phyloP scores from a whole-genome alignment of 192 early-diverging fungal species.

The Backusella macrospora region DNA sequence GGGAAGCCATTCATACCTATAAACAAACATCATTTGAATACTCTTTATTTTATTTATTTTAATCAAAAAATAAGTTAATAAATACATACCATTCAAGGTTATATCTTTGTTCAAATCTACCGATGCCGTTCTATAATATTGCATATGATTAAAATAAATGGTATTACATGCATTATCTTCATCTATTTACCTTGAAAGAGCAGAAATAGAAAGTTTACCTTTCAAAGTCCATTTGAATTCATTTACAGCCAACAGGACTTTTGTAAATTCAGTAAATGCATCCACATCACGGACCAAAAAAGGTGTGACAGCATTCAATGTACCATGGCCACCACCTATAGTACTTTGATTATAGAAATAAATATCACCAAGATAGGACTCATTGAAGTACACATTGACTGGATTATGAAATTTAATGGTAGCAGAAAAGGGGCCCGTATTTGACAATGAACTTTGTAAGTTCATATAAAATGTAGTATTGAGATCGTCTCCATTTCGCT shows the following conservation, averaged over 20 bases:
- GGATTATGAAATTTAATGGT: constrained; percentile 51
- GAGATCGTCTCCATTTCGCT: constrained; percentile 16
- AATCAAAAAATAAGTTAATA: not conserved
- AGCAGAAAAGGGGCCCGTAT: constrained; percentile 56
- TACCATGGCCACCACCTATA: constrained; percentile 50
- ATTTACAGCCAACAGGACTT: constrained; percentile 48
- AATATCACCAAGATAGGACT: constrained; percentile 42
- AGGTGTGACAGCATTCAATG: constrained; percentile 28
- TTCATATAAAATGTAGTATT: constrained; percentile 43
- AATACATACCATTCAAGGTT: constrained; percentile 36
- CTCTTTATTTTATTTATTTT: not conserved
- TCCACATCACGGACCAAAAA: constrained; percentile 43
- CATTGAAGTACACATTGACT: constrained; percentile 45
- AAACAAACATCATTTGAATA: not conserved
- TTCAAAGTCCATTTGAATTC: constrained; percentile 37
- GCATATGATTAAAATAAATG: not conserved
- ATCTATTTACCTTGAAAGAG: too few species aligned
- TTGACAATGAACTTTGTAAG: constrained; percentile 42
- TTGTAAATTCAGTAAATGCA: constrained; percentile 49
- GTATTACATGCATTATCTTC: too few species aligned
- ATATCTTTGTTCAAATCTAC: constrained; percentile 50
- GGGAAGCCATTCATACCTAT: constrained; percentile 60
- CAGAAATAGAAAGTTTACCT: constrained; percentile 31
- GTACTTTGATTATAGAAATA: constrained; percentile 35
- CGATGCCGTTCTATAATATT: constrained; percentile 27